Base-by-base conservation (phyloP, 202 grass and related monocot genomes). In the Panicum virgatum region DNA sequence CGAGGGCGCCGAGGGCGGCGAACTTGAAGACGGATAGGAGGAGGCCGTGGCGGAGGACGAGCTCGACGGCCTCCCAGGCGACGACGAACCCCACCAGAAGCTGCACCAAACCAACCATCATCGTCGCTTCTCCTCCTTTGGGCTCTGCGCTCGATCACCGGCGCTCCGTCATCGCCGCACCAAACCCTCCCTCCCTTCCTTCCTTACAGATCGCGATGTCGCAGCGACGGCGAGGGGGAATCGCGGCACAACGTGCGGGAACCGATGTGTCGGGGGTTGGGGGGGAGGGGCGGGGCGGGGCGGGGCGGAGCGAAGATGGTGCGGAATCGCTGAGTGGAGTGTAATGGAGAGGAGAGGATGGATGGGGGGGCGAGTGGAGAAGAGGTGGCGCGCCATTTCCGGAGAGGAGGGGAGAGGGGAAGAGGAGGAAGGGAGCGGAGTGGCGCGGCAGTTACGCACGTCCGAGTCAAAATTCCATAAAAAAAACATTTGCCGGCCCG, bases 301-400 rank as follows among this genome's bases (percentile, higher is more conserved):
- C n/a, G n/a, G n/a, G n/a, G n/a, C 68, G 40, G 79, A 27, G 73
- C 45, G 81, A 56, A 69, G 48, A 65, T 64, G n/a, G 75, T 32
- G 73, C 20, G 39, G 13, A 51, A 72, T 72, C 52, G 64, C 78
- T 32, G 56, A 80, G 62, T 64, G 81, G 69, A 76, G 75, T n/a
- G n/a, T 84, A 80, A 75, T 76, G 84, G 84, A 77, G 83, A 27
- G 79, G 44, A 62, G 56, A 14, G 6, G 37, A 4, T 26, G 75
- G 58, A 38, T 3, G 38, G 69, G 82, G 40, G 51, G n/a, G 70
- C 52, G 79, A 86, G 77, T 82, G 83, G 83, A 45, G 84, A 87
- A 84, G 88, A 83, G 88, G 84, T 90, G 88, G 75, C 85, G 73
- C 73, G 83, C 87, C 87, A 86, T 85, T 81, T 89, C 77, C 87